These are phyloP conservation scores for Suhomyces taliae DNA, from an alignment of 1,139 yeast genomes.

Conservation along the genomic window DNA sequence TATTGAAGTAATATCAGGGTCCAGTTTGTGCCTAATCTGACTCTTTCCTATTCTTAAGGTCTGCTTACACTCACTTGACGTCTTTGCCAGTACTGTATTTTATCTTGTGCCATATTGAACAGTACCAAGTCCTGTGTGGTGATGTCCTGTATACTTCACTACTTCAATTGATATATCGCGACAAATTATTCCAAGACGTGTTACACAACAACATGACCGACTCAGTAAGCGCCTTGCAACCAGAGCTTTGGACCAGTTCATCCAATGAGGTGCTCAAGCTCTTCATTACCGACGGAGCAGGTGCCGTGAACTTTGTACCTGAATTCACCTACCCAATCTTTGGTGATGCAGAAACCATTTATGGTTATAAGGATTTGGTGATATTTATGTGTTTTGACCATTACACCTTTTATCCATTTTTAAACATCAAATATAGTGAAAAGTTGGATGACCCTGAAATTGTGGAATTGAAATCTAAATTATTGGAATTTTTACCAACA, in stretches of 20 bases:
- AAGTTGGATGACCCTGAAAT: constrained; percentile 54
- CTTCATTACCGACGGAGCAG: constrained; percentile 49
- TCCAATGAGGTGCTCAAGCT: constrained; percentile 18
- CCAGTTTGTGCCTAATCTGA: too few species aligned
- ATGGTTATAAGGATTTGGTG: constrained; percentile 73
- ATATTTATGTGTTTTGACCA: constrained; percentile 51
- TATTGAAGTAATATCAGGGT: too few species aligned
- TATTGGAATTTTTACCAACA: constrained; percentile 61
- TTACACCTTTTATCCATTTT: constrained; percentile 45
- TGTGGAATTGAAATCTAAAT: constrained; percentile 50
- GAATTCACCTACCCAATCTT: constrained; percentile 86
- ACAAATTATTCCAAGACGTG: not conserved
- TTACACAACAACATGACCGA: constrained; percentile 5
- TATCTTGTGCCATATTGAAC: too few species aligned
- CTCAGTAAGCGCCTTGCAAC: constrained; percentile 15
- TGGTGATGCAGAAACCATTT: constrained; percentile 87
- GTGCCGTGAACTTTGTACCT: constrained; percentile 64
- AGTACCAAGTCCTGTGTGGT: too few species aligned
- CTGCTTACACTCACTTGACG: too few species aligned
- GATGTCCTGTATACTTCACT: too few species aligned
- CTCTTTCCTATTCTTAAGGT: too few species aligned
- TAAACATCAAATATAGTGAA: constrained; percentile 55
- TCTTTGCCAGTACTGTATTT: too few species aligned
- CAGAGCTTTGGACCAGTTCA: constrained; percentile 19
- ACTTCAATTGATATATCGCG: not conserved